phyloP scores from a whole-genome alignment of 2,329 filamentous ascomycete species.

The Botrytis paeoniae region DNA sequence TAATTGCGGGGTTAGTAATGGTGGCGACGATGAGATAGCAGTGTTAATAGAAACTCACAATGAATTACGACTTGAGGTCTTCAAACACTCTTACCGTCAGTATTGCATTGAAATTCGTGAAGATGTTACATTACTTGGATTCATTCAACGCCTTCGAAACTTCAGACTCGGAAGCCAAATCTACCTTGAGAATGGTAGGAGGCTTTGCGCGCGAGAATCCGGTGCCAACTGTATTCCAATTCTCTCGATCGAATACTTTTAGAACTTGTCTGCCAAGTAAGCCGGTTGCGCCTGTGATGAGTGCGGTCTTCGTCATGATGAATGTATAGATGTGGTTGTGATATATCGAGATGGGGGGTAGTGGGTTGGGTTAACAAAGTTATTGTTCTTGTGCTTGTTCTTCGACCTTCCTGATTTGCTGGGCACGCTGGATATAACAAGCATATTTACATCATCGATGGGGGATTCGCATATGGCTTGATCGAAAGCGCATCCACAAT shows the following conservation, averaged over 20 bases:
- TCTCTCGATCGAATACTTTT: slow-evolving; percentile 62
- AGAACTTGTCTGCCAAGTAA: slow-evolving; percentile 78
- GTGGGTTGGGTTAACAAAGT: neutral
- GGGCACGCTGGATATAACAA: neutral
- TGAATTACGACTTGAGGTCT: slow-evolving; percentile 79
- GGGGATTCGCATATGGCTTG: neutral
- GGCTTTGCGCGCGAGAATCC: slow-evolving; percentile 73
- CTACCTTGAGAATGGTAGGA: slow-evolving; percentile 54
- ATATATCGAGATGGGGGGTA: neutral
- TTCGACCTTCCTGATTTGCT: slow-evolving; percentile 4
- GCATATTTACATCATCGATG: neutral
- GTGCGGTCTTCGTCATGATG: slow-evolving; percentile 49
- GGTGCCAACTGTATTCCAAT: slow-evolving; percentile 70
- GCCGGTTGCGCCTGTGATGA: slow-evolving; percentile 83
- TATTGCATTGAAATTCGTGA: slow-evolving; percentile 14
- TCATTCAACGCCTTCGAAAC: slow-evolving; percentile 51
- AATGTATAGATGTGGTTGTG: neutral
- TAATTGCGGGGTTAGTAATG: slow-evolving; percentile 6
- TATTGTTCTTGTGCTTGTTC: neutral
- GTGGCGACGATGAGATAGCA: neutral
- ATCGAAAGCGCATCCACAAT: neutral
- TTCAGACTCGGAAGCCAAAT: slow-evolving; percentile 40
- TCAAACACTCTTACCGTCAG: slow-evolving; percentile 27
- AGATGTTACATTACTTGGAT: slow-evolving; percentile 47
- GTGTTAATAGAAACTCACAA: slow-evolving; percentile 51